Base-by-base conservation (phyloP, 2,329 filamentous ascomycete species). In the Neofusicoccum kwambonambiense region DNA sequence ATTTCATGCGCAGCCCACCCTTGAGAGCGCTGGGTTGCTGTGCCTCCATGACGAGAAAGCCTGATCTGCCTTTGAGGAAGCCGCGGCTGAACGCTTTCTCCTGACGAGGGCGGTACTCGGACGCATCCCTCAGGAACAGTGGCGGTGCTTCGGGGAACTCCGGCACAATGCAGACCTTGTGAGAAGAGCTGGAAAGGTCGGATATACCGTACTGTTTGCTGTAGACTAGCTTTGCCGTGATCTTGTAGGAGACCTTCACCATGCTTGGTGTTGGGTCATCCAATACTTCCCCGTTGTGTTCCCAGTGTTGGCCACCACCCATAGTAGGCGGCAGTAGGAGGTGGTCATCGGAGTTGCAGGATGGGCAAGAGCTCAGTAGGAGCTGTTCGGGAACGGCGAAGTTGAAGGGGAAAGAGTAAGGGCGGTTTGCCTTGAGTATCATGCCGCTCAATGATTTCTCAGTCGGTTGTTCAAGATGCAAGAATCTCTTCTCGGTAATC, bases 41-140 rank as follows among this genome's bases (percentile, higher is more conserved):
- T 3, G 42, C 41, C 3, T 61, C 27, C 3, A 61, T 11, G 31
- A 61, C 57, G 9, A 61, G 12, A 19, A 19, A 41, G 12, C 57
- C 57, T 1, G 15, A 13, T 3, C 15, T 47, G 11, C 57, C 42
- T 15, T 19, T 47, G 39, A 39, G 34, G 9, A 50, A 8, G 4
- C 44, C 34, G 2, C 19, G 12, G 13, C 31, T 39, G 39, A 61
- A 17, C 31, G n/a, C 0, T 13, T 61, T 61, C 17, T 61, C 57
- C 4, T 61, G 31, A 42, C 57, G 57, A 35, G 50, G n/a, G 17
- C 57, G 44, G 57, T 61, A 61, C 19, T 61, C 44, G 15, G 56
- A 47, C 6, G 1, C 1, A 17, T 22, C 12, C 4, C 31, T 13
- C 0, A 50, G 4, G 31, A 61, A 49, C 13, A 49, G 8, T 2